Base-by-base conservation (phyloP, 2,329 filamentous ascomycete species). In the Talaromyces sp. region DNA sequence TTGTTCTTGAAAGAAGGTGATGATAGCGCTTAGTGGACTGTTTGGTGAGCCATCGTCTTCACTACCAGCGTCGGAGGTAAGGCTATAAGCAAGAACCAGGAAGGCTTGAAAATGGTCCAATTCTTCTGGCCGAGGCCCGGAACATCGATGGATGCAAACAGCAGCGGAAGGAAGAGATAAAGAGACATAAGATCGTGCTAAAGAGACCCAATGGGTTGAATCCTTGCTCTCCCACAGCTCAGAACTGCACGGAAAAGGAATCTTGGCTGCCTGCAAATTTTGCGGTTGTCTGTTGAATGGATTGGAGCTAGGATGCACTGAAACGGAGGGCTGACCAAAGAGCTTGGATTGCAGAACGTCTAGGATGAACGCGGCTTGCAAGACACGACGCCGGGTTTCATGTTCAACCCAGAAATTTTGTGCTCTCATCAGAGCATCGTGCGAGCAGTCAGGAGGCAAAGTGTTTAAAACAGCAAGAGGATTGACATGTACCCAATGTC, bases 361-460 rank as follows among this genome's bases (percentile, higher is more conserved):
- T 22, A 73, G 63, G 13, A 73, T 66, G 25, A 68, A 70, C 15
- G 65, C 65, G 9, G 70, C 69, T 56, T 72, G 70, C 33, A 73
- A 64, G 22, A 73, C 67, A 17, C 70, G 62, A 51, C 70, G 61
- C 31, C 70, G 63, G 1, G 69, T 67, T 61, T 73, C 70, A 50
- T 71, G 68, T 53, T 72, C 69, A 22, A 70, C 60, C 70, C 70
- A 73, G 58, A 70, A 70, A 35, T 68, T 68, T 51, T 70, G 65
- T 5, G 70, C 69, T 52, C 63, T 63, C 48, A 61, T 58, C 15
- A 72, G 57, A 21, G 65, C 66, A 22, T 68, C 66, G 8, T 50
- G 52, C 22, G 57, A 41, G 48, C n/a, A 35, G 43, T 65, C n/a
- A 55, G 62, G 10, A n/a, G 63, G 61, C 15, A 71, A 62, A 15